These are phyloP conservation scores for Grigorovia jiainica DNA, from an alignment of 805 yeast species.

Conservation along the genomic window DNA sequence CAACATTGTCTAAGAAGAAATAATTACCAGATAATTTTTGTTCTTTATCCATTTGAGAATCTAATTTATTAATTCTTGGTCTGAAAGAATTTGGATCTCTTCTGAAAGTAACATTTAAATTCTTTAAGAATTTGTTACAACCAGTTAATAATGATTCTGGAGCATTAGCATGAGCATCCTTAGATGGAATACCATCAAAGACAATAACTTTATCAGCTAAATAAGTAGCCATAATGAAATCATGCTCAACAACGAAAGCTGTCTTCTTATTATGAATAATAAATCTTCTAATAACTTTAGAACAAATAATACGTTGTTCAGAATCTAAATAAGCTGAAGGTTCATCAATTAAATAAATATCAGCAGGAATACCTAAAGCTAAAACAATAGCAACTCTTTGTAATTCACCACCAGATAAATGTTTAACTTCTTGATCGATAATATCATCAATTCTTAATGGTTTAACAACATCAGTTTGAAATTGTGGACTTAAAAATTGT, in stretches of 20 bases:
- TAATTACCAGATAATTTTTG: slow-evolving; percentile 88
- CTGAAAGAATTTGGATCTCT: slow-evolving; percentile 97
- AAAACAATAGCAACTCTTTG: slow-evolving; percentile 98
- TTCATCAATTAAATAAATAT: slow-evolving; percentile 93
- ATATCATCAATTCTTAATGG: slow-evolving; percentile 90
- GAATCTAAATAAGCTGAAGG: slow-evolving; percentile 99
- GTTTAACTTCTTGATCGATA: slow-evolving; percentile 95
- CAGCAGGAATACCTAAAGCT: slow-evolving; percentile 90
- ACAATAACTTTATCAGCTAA: slow-evolving; percentile 98
- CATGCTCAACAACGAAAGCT: slow-evolving; percentile 99
- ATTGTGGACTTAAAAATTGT: slow-evolving; percentile 89
- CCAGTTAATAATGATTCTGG: slow-evolving; percentile 95
- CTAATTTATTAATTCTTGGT: slow-evolving; percentile 96
- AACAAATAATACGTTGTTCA: slow-evolving; percentile 98
- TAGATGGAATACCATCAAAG: slow-evolving; percentile 91
- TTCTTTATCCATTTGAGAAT: slow-evolving; percentile 98
- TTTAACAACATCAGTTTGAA: slow-evolving; percentile 95
- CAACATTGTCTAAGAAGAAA: slow-evolving; percentile 80
- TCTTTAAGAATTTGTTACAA: slow-evolving; percentile 93
- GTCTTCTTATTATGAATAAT: slow-evolving; percentile 95
- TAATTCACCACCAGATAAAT: slow-evolving; percentile 97
- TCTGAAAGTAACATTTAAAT: slow-evolving; percentile 95
- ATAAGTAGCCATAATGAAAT: slow-evolving; percentile 99
- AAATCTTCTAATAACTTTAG: slow-evolving; percentile 95
- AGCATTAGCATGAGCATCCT: slow-evolving; percentile 70